Conservation (phyloP, 2,329 filamentous ascomycete species). For the Madurella fahalii region DNA sequence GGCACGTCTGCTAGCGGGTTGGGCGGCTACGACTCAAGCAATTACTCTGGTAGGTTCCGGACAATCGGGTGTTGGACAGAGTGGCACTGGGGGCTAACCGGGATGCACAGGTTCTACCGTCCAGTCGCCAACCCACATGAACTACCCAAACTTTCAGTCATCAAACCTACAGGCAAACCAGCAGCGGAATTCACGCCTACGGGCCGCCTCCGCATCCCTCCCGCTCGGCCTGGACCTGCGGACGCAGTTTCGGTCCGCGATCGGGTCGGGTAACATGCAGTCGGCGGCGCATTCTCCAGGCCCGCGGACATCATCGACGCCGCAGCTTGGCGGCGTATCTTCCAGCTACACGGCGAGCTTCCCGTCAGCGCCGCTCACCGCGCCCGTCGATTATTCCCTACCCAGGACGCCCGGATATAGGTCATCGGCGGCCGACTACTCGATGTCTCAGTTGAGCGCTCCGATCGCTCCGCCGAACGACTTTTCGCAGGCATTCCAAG, state of each 20-base stretch:
- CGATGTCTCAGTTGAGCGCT: slow-evolving; percentile 52
- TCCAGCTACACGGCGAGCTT: slow-evolving; percentile 48
- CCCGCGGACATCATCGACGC: slow-evolving; percentile 38
- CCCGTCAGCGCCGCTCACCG: slow-evolving; percentile 50
- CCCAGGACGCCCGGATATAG: slow-evolving; percentile 39
- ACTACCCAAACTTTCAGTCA: slow-evolving; percentile 43
- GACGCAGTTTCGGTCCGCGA: slow-evolving; percentile 41
- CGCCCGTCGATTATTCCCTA: slow-evolving; percentile 50
- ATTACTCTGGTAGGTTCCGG: slow-evolving; percentile 47
- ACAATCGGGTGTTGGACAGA: background rate
- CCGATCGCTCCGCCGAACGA: slow-evolving; percentile 51
- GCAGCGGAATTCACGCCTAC: slow-evolving; percentile 44
- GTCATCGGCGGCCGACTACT: slow-evolving; percentile 42
- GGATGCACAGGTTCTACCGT: slow-evolving; percentile 36
- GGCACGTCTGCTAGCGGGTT: slow-evolving; percentile 37
- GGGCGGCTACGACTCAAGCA: slow-evolving; percentile 47
- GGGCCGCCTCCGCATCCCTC: slow-evolving; percentile 47
- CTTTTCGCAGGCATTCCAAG: slow-evolving; percentile 46
- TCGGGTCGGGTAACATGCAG: slow-evolving; percentile 28
- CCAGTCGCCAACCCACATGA: slow-evolving; percentile 48
- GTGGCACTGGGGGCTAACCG: background rate
- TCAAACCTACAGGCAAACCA: slow-evolving; percentile 40
- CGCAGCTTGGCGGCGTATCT: slow-evolving; percentile 37
- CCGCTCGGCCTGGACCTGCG: slow-evolving; percentile 44
- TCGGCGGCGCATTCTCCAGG: slow-evolving; percentile 27